Percentiles rank a stretch among this genome's conserved stretches.
These are phyloP conservation scores for Vaccinium macrocarpon DNA, from an alignment of 148 eudicot genomes.

Conservation along the genomic window DNA sequence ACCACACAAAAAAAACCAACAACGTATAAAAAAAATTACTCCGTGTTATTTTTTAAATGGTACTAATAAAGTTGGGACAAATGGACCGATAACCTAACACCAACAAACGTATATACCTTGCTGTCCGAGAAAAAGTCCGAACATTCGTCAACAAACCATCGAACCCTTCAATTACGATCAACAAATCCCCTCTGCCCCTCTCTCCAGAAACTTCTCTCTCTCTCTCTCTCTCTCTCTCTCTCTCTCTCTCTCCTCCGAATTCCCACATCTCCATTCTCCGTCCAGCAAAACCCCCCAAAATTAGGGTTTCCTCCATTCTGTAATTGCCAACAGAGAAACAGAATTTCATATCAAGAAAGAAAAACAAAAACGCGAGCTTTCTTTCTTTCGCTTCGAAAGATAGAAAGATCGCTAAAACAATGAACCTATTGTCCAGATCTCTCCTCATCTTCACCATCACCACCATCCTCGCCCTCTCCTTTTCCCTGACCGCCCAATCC, in stretches of 20 bases:
- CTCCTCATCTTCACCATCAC: conserved; percentile 26
- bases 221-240: conserved; percentile 9
- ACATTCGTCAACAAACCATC: background rate
- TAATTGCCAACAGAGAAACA: too few relatives aligned
- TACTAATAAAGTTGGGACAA: background rate
- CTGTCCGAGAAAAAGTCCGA: background rate
- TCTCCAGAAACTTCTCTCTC: background rate
- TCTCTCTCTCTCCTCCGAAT: conserved; percentile 2
- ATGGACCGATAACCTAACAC: background rate
- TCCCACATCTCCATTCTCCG: background rate
- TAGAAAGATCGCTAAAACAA: conserved; percentile 15
- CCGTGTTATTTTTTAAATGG: too few relatives aligned
- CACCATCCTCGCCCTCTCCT: conserved; percentile 4
- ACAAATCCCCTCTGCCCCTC: background rate
- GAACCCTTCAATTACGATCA: background rate
- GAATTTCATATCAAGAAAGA: background rate
- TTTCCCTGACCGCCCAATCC: conserved; percentile 31
- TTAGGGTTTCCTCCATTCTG: background rate
- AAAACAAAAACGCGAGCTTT: background rate
- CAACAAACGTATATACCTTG: background rate
- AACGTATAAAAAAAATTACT: too few relatives aligned
- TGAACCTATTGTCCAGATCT: conserved; percentile 9
- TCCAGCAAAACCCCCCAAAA: background rate
- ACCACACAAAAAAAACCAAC: too few relatives aligned
- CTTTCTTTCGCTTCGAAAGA: conserved; percentile 18